Base-by-base conservation (phyloP, 2,329 filamentous ascomycete species). In the Pseudopithomyces maydicus region DNA sequence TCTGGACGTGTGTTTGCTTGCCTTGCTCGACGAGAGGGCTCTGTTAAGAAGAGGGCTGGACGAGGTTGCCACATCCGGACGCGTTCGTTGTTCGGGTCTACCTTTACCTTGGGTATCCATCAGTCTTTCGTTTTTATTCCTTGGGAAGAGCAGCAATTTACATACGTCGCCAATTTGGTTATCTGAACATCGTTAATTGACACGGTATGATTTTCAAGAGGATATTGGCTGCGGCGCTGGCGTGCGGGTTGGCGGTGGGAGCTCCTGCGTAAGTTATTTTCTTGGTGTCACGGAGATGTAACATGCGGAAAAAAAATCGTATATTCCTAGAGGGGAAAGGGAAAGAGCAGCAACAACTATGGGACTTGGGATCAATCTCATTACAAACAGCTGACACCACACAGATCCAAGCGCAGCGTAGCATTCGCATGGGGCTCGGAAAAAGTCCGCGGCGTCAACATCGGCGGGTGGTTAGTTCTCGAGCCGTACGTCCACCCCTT, bases 401-500 rank as follows among this genome's bases (percentile, higher is more conserved):
- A 5, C 39, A 73, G 70, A 15, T 61, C 71, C 35, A 73, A 69
- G 63, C 69, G 78, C 38, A 62, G 64, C 14, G 76, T 76, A 3
- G 70, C 65, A 43, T 84, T 84, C 69, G 66, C 72, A 19, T 85
- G 81, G 78, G 80, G 80, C n/a, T 66, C 68, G 12, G 75, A 79
- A 33, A 81, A 79, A 60, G 78, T 85, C n/a, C 74, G 76, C 38
- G 80, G 80, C 35, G 75, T 82, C n/a, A 83, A 82, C 50, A 74
- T 83, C 57, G 80, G 80, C 26, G 80, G 80, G 38, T 83, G 80
- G 80, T 68, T 83, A 17, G 75, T 83, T 10, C 72, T 82, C 15
- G 79, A 80, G 65, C 77, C 77, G 26, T 29, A 29, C 26, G 26
- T 29, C 26, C 26, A n/a, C 26, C 26, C 26, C 8, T 5, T 29